Evolutionary conservation across 148 eudicot species (phyloP).

Genomic region (Vaccinium corymbosum): DNA sequence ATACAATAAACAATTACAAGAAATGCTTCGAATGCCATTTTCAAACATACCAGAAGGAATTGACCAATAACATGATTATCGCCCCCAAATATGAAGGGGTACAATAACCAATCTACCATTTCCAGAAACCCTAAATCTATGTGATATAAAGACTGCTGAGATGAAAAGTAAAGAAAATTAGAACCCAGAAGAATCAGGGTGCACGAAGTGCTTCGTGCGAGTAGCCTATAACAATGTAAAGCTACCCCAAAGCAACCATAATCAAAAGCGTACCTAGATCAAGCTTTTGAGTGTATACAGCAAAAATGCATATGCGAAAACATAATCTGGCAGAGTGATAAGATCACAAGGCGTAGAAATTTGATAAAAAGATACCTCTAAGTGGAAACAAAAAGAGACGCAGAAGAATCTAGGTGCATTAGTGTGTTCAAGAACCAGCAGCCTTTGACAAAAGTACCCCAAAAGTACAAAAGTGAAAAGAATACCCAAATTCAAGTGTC

Average conservation of each 20-base stretch:
- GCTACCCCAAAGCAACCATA: neutral
- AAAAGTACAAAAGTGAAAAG: neutral
- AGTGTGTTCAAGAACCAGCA: neutral
- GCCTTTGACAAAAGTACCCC: neutral
- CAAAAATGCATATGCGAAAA: neutral
- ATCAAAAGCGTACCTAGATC: neutral
- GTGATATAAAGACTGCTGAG: neutral
- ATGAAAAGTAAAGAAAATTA: conserved; percentile 1
- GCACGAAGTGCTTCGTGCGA: neutral
- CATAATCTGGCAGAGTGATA: neutral
- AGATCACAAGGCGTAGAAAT: neutral
- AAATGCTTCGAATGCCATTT: neutral
- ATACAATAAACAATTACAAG: neutral
- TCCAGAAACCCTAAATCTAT: neutral
- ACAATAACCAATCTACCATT: neutral
- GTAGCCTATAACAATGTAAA: neutral
- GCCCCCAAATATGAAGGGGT: neutral
- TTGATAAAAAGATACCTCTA: neutral
- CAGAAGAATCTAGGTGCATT: neutral
- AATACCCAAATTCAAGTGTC: neutral
- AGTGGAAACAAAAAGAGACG: neutral
- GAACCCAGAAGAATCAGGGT: neutral
- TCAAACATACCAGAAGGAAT: conserved; percentile 9
- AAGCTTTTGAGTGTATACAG: neutral
- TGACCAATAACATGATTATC: neutral